Conservation (phyloP, 202 grass and related monocot species). For the Brachypodium distachyon region DNA sequence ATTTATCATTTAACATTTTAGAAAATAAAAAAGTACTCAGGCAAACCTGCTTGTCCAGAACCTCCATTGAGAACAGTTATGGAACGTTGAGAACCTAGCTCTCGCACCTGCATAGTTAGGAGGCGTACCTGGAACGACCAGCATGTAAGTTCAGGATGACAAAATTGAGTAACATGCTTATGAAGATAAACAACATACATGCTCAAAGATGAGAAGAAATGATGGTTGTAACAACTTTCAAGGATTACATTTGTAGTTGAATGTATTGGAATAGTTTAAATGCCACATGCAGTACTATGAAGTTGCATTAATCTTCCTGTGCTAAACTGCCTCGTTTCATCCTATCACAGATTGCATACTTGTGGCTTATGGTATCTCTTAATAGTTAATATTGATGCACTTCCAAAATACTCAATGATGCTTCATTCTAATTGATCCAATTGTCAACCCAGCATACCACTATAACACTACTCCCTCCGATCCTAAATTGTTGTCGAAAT, state of each 20-base stretch:
- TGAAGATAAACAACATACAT: not conserved
- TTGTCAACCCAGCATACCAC: not conserved
- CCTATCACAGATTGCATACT: not conserved
- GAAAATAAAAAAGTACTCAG: constrained; percentile 3
- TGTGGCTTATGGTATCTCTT: not conserved
- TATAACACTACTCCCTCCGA: too few relatives aligned
- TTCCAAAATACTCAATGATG: not conserved
- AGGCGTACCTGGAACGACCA: constrained; percentile 44
- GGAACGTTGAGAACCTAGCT: constrained; percentile 38
- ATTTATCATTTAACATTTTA: not conserved
- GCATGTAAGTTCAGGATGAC: constrained; percentile 10
- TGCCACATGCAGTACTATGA: not conserved
- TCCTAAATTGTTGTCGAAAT: too few relatives aligned
- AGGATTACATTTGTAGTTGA: not conserved
- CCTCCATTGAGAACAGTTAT: constrained; percentile 65
- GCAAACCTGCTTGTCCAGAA: constrained; percentile 68
- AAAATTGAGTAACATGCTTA: constrained; percentile 9
- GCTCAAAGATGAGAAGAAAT: not conserved
- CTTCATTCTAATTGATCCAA: not conserved
- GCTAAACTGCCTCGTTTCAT: not conserved
- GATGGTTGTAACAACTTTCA: not conserved
- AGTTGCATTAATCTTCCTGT: not conserved
- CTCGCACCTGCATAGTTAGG: constrained; percentile 61
- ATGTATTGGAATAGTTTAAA: not conserved
- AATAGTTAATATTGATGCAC: not conserved